These are phyloP conservation scores for Monilinia fructicola DNA, from an alignment of 2,329 filamentous ascomycete species.

Conservation along the genomic window DNA sequence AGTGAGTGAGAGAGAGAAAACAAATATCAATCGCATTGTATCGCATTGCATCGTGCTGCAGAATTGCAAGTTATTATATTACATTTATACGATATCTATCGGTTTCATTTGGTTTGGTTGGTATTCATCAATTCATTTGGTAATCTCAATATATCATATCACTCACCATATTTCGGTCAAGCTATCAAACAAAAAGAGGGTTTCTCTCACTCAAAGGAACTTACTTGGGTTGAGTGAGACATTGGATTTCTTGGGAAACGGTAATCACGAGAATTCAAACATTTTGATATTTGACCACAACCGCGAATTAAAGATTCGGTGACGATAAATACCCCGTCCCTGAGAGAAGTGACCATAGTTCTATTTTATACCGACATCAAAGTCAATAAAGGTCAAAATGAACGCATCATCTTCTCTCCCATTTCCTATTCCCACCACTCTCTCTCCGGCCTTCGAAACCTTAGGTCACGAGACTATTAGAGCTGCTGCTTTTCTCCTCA, in stretches of 20 bases:
- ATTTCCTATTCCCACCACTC: conserved; percentile 26
- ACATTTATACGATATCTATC: no score
- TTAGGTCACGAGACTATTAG: conserved; percentile 35
- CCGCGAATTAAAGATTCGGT: neutral
- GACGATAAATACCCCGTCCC: neutral
- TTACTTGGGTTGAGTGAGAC: neutral
- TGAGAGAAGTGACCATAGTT: neutral
- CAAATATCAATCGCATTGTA: no score
- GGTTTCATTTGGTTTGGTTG: no score
- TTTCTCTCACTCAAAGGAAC: neutral
- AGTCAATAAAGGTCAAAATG: conserved; percentile 27
- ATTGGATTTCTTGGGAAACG: neutral
- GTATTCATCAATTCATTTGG: neutral
- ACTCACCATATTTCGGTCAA: neutral
- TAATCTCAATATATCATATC: neutral
- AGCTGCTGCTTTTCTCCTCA: conserved; percentile 35
- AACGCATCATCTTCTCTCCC: conserved; percentile 32
- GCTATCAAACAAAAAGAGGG: neutral
- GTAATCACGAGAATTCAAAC: neutral
- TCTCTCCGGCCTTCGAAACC: conserved; percentile 33
- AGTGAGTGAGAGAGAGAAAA: no score
- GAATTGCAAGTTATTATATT: neutral
- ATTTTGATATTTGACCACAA: neutral
- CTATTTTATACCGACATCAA: neutral
- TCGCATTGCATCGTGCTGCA: no score